Evolutionary conservation across 1,139 yeast genomes (phyloP), one percentile per base, ranked within the genome.

Genomic region (Hyphopichia wangnamkhiaoensis): DNA sequence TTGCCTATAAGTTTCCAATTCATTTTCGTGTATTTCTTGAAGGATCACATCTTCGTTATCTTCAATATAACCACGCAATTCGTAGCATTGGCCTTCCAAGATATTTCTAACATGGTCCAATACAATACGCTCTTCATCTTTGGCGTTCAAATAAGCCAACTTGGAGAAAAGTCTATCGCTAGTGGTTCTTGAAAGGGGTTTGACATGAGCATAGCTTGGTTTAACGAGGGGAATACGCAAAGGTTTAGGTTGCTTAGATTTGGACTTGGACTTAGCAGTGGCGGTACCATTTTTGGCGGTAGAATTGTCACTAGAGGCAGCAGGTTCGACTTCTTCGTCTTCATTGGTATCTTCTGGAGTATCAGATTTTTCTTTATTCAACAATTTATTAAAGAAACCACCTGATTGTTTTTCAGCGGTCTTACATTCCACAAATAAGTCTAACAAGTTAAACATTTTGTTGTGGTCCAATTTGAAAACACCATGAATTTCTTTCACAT

Each of bases 51-150:
- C 68, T 29, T 73, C 76, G 28, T 79, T 71, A 29, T 72, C 75
- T 12, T 79, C 82, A 21, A 83, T 51, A 37, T 61, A 69, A 6
- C 74, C 62, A 44, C 90, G 75, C 24, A 83, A 65, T 37, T 69
- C 74, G 56, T 84, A 84, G 41, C 85, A 63, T 14, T 70, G 61
- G 13, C 78, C 71, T 58, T 84, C 93, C 33, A 84, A 66, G 19
- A 65, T 53, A 52, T 84, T 84, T 49, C 71, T 70, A 24, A 67
- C 54, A 40, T 74, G 75, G 36, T 80, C 82, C 16, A 76, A 58
- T 38, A 66, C 61, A 25, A 65, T 58, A 43, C 79, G 68, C 36
- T 65, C 71, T 13, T 61, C 59, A 51, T 84, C 93, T 43, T 66
- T 68, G 6, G 49, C 45, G 38, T 66, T 64, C 52, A 71, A 65